Evolutionary conservation across 495 filamentous ascomycete genomes (phyloP).

Genomic region (Aspergillus mulundensis): DNA sequence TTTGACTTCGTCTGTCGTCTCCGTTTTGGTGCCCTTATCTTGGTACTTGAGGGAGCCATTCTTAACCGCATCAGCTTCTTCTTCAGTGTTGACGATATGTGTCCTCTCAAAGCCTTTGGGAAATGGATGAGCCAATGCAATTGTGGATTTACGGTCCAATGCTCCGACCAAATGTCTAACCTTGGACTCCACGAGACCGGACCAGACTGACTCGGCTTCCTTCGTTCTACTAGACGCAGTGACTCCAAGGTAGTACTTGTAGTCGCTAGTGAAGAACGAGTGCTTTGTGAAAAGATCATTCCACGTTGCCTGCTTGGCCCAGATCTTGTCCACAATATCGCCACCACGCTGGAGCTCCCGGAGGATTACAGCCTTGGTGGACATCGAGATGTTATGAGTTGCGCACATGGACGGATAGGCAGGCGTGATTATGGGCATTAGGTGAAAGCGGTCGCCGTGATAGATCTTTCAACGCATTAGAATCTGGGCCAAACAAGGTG

Average conservation of each 20-base stretch:
- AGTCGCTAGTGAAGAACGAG: conserved; percentile 85
- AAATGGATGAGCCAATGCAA: conserved; percentile 84
- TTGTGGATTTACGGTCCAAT: conserved; percentile 67
- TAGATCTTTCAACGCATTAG: conserved; percentile 56
- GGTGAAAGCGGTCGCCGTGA: conserved; percentile 70
- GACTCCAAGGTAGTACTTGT: conserved; percentile 91
- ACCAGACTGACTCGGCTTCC: conserved; percentile 82
- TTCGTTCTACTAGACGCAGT: conserved; percentile 81
- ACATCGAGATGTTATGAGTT: conserved; percentile 86
- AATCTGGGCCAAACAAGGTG: background rate
- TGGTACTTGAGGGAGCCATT: conserved; percentile 67
- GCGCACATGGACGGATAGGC: conserved; percentile 96
- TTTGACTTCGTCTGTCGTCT: conserved; percentile 54
- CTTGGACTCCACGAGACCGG: conserved; percentile 89
- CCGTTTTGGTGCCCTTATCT: conserved; percentile 55
- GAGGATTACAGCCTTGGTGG: conserved; percentile 78
- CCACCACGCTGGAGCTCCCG: conserved; percentile 75
- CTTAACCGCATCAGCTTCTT: conserved; percentile 65
- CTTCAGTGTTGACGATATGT: conserved; percentile 66
- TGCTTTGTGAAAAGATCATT: conserved; percentile 83
- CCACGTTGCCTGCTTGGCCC: conserved; percentile 70
- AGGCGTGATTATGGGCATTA: conserved; percentile 97
- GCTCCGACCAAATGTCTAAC: conserved; percentile 76
- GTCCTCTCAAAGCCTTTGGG: conserved; percentile 85
- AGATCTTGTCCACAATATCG: conserved; percentile 76